These are phyloP conservation scores for Wickerhamomyces chaumierensis DNA, from an alignment of 805 yeast genomes.

Conservation along the genomic window DNA sequence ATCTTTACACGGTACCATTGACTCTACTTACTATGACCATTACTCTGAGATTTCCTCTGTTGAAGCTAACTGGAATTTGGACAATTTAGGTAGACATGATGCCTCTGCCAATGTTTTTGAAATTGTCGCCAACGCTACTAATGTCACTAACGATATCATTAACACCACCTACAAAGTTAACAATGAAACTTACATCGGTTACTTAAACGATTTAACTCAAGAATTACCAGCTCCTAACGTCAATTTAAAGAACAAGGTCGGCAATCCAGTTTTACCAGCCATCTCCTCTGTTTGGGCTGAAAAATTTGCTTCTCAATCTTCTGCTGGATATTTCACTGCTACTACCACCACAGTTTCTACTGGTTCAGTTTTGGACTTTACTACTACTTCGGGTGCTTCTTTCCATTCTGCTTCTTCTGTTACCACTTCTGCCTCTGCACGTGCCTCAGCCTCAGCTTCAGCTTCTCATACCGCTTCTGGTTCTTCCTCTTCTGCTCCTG, in stretches of 20 bases:
- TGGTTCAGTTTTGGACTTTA: conserved; percentile 7
- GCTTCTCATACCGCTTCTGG: conserved; percentile 6
- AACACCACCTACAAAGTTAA: conserved; percentile 23
- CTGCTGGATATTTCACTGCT: conserved; percentile 20
- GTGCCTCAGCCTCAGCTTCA: conserved; percentile 2
- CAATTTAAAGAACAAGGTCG: conserved; percentile 23
- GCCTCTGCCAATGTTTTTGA: conserved; percentile 37
- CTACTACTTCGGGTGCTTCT: conserved; percentile 4
- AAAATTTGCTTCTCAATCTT: conserved; percentile 17
- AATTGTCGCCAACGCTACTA: conserved; percentile 26
- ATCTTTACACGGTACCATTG: conserved; percentile 26
- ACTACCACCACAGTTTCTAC: conserved; percentile 20
- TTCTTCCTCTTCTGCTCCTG: conserved; percentile 1
- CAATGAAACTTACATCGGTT: conserved; percentile 24
- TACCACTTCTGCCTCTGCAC: conserved; percentile 5
- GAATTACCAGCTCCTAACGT: conserved; percentile 28
- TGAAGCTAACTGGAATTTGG: conserved; percentile 39
- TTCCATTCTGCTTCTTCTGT: background rate
- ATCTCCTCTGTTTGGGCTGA: conserved; percentile 24
- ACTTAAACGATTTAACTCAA: conserved; percentile 18
- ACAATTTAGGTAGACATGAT: conserved; percentile 39
- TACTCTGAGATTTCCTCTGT: conserved; percentile 39
- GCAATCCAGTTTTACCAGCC: conserved; percentile 21
- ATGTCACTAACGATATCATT: conserved; percentile 20
- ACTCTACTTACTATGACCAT: conserved; percentile 38